Base-by-base conservation (phyloP, 805 yeast genomes). In the Suhomyces vadensis region DNA sequence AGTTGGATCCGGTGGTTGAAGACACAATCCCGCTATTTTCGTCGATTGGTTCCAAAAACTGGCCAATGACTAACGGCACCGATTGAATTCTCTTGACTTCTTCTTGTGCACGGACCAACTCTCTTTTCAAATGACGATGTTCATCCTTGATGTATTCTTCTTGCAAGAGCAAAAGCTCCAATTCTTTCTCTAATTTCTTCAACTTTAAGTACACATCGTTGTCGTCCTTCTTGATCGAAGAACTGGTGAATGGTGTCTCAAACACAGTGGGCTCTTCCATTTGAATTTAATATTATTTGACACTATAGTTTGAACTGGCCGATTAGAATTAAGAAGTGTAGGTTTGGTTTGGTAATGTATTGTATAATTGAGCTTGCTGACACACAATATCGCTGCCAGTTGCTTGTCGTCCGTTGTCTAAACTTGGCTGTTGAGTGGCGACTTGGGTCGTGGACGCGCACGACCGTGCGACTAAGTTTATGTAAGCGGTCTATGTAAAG, bases 141-240 rank as follows among this genome's bases (percentile, higher is more conserved):
- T 94, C 99, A 65, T 94, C 99, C 61, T 95, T 94, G 63, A 94
- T 90, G 39, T 92, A 95, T 48, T 91, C 97, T 65, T 94, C 99
- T 67, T 94, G 99, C 52, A 94, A 74, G 47, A 78, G 70, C 50
- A 94, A 71, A 41, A 94, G 73, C 55, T 92, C 97, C 58, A 87
- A 77, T 61, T 92, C 96, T 54, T 91, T 89, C 63, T 95, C 95
- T 51, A 94, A 77, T 61, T 82, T 87, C 77, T 94, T 95, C 56
- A 92, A 75, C 55, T 79, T 85, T 53, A 88, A 70, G 68, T 94
- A 94, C 29, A 85, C 85, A 63, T 94, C 98, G 39, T 61, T 71
- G 55, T 60, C 75, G 60, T 64, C 65, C 36, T 39, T 39, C 29
- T 44, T 35, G 33, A 36, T 27, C 7, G 46, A 23, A 3, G 48